Evolutionary conservation across 306 rosid genomes (phyloP).

Genomic region (Cicer judaicum): DNA sequence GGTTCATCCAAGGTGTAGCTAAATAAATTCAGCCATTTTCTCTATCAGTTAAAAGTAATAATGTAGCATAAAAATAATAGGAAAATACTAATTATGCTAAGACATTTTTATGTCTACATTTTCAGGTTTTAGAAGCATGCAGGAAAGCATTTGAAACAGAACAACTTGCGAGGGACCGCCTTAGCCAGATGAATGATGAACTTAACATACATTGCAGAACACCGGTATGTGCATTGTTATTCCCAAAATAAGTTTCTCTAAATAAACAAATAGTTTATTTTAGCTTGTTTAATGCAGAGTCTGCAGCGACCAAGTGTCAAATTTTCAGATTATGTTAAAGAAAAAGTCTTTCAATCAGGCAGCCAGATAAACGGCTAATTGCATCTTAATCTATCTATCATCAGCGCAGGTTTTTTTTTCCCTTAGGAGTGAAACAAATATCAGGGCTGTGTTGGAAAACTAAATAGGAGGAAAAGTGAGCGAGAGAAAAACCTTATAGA

Average conservation of each 20-base stretch:
- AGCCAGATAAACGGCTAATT: background rate
- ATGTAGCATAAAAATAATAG: background rate
- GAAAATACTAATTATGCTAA: constrained; percentile 8
- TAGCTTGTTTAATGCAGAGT: constrained; percentile 53
- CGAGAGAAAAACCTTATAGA: background rate
- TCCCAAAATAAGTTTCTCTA: constrained; percentile 14
- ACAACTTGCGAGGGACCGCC: constrained; percentile 61
- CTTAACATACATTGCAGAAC: constrained; percentile 74
- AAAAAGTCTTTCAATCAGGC: constrained; percentile 49
- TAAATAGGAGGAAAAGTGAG: background rate
- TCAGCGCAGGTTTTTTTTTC: constrained; percentile 1
- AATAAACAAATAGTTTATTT: constrained; percentile 19
- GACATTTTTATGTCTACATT: background rate
- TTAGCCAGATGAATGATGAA: constrained; percentile 68
- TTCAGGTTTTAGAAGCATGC: constrained; percentile 80
- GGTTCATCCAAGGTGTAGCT: constrained; percentile 10
- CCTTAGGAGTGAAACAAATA: constrained; percentile 15
- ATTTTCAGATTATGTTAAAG: constrained; percentile 61
- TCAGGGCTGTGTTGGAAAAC: constrained; percentile 13
- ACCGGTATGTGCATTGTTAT: constrained; percentile 50
- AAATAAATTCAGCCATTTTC: background rate
- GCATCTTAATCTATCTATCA: constrained; percentile 4
- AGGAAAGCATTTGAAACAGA: constrained; percentile 70
- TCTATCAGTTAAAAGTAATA: background rate
- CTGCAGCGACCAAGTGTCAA: constrained; percentile 71